Evolutionary conservation across 2,329 filamentous ascomycete species (phyloP).

Genomic region (Hawksworthiomyces lignivorus): DNA sequence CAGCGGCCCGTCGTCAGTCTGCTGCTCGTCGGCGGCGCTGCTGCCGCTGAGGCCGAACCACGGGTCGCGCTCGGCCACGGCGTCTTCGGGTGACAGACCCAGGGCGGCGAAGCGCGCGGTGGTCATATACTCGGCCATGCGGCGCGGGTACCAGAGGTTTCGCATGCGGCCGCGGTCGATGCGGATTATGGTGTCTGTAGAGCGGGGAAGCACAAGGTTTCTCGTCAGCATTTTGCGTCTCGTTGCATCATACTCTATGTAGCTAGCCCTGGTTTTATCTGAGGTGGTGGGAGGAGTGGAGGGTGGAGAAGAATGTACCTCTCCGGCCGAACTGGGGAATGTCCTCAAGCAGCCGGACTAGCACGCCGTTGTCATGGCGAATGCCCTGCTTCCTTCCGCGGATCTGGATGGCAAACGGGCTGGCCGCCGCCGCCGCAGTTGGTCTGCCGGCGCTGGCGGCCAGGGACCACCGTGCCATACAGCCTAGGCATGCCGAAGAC

Average conservation of each 20-base stretch:
- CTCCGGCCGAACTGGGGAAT: conserved; percentile 33
- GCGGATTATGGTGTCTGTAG: conserved; percentile 25
- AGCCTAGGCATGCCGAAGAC: conserved; percentile 8
- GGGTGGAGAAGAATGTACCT: too few species aligned
- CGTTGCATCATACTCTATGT: too few species aligned
- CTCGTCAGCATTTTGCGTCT: too few species aligned
- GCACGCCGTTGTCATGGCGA: conserved; percentile 31
- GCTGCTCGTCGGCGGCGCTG: neutral
- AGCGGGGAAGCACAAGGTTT: too few species aligned
- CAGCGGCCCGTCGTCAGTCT: neutral
- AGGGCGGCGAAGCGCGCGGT: conserved; percentile 22
- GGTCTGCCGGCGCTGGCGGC: neutral
- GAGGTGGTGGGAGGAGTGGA: too few species aligned
- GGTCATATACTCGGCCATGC: conserved; percentile 30
- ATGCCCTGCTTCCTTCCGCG: conserved; percentile 30
- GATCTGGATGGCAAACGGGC: conserved; percentile 19
- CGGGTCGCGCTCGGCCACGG: conserved; percentile 24
- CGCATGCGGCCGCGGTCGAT: conserved; percentile 28
- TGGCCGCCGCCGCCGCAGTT: conserved; percentile 13
- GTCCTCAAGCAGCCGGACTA: conserved; percentile 35
- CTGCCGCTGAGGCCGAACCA: conserved; percentile 12
- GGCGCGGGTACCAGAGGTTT: conserved; percentile 26
- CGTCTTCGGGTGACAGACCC: conserved; percentile 19
- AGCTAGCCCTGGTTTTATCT: too few species aligned
- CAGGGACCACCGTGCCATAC: conserved; percentile 4